Percentiles rank a stretch among this genome's conserved stretches.
Evolutionary conservation across 148 eudicot genomes (phyloP).

Genomic region (Chenopodium berlandieri): DNA sequence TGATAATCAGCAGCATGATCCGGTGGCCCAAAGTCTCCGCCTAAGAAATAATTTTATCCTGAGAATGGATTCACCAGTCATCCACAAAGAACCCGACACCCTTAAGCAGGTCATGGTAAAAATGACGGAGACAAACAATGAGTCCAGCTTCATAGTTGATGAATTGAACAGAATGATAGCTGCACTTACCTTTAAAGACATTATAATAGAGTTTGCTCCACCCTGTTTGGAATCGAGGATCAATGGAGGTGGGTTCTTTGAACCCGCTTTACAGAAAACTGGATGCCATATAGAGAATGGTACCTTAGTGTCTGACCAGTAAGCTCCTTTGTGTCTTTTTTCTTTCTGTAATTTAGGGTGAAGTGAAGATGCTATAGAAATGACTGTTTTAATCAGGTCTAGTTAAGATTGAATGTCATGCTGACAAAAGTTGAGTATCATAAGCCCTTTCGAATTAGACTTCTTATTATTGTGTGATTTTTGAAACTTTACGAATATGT

Average conservation of each 20-base stretch:
- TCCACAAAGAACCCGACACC: constrained; percentile 29
- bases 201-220: constrained; percentile 43
- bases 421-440: neutral
- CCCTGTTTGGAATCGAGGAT: constrained; percentile 46
- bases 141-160: constrained; percentile 42
- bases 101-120: constrained; percentile 39
- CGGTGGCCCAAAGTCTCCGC: neutral
- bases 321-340: neutral
- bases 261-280: constrained; percentile 36
- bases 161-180: constrained; percentile 20
- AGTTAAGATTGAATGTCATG: neutral
- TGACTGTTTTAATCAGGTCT: neutral
- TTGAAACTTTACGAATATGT: neutral
- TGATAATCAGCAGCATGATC: constrained; percentile 19
- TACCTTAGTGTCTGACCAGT: constrained; percentile 21
- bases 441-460: neutral
- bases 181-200: constrained; percentile 36
- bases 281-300: constrained; percentile 43
- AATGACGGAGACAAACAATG: constrained; percentile 31
- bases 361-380: neutral
- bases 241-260: constrained; percentile 45
- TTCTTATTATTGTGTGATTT: neutral
- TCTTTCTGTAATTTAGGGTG: neutral
- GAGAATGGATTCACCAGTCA: constrained; percentile 38
- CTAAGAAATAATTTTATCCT: constrained; percentile 26